A percentile compares a stretch with the other conserved stretches of the same genome.
These are phyloP conservation scores for Fragilariopsis cylindrus DNA, from an alignment of 108 stramenopile species.

Conservation along the genomic window DNA sequence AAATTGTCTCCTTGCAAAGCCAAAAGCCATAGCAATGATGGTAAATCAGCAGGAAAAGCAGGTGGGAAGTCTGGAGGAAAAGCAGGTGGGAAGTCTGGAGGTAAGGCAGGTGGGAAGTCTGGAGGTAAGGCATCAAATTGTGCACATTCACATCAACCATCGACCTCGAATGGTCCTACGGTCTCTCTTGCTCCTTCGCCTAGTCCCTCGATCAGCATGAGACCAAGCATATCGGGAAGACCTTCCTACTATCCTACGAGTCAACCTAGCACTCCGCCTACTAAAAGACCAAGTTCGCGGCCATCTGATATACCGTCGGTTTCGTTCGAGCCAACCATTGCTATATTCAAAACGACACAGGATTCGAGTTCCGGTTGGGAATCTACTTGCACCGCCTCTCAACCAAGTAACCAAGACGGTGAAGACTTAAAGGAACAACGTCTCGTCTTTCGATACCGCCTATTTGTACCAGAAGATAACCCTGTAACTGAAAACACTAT, in stretches of 20 bases:
- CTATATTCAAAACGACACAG: not conserved
- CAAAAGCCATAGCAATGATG: not conserved
- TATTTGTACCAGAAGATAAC: slow-evolving; percentile 6
- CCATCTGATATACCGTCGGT: slow-evolving; percentile 32
- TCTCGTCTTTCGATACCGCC: slow-evolving; percentile 23
- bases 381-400: slow-evolving; percentile 6
- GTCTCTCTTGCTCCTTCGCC: too few relatives aligned
- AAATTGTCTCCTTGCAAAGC: not conserved
- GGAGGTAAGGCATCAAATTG: too few relatives aligned
- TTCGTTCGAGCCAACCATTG: slow-evolving; percentile 27
- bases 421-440: slow-evolving; percentile 6
- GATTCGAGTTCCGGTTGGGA: slow-evolving; percentile 1
- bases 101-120: too few relatives aligned
- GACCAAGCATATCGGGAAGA: too few relatives aligned
- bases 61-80: too few relatives aligned
- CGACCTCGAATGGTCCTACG: too few relatives aligned
- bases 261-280: not conserved
- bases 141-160: too few relatives aligned
- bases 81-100: too few relatives aligned
- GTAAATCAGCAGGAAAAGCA: too few relatives aligned
- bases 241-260: too few relatives aligned
- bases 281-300: slow-evolving; percentile 32
- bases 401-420: slow-evolving; percentile 6
- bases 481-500: not conserved
- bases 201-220: too few relatives aligned